A percentile compares a stretch with the other conserved stretches of the same genome.
Conservation (phyloP, 257 asterid species). For the Euphrasia confusa region DNA sequence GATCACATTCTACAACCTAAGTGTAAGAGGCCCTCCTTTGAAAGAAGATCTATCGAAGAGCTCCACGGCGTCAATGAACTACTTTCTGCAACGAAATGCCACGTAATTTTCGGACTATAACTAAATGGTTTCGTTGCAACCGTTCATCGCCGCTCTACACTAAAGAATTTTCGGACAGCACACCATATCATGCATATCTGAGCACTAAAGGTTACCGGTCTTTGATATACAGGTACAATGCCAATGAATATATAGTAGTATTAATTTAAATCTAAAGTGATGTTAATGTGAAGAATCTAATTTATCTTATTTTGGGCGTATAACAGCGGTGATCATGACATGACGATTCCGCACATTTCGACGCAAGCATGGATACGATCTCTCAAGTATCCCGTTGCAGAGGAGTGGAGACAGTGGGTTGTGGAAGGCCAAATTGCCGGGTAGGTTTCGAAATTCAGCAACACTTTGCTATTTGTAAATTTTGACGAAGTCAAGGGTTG, state of each 20-base stretch:
- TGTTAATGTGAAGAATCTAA: too few relatives aligned
- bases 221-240: constrained; percentile 32
- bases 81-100: not conserved
- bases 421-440: constrained; percentile 40
- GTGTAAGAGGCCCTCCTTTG: constrained; percentile 19
- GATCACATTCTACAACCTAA: constrained; percentile 20
- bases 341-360: constrained; percentile 30
- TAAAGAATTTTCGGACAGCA: not conserved
- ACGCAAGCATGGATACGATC: constrained; percentile 48
- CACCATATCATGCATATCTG: constrained; percentile 27
- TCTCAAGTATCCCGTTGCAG: constrained; percentile 31
- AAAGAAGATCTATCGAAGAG: constrained; percentile 18
- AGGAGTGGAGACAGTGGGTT: constrained; percentile 44
- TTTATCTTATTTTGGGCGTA: not conserved
- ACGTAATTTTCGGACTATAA: constrained; percentile 17
- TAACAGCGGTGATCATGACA: constrained; percentile 45
- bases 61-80: not conserved
- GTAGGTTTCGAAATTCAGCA: constrained; percentile 18
- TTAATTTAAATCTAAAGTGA: too few relatives aligned
- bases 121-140: constrained; percentile 28
- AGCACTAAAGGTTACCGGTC: constrained; percentile 31
- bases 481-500: too few relatives aligned
- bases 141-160: constrained; percentile 14
- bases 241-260: too few relatives aligned
- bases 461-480: not conserved